phyloP scores from a whole-genome alignment of 1,284 basidiomycete species.

The Leucoagaricus sp. region DNA sequence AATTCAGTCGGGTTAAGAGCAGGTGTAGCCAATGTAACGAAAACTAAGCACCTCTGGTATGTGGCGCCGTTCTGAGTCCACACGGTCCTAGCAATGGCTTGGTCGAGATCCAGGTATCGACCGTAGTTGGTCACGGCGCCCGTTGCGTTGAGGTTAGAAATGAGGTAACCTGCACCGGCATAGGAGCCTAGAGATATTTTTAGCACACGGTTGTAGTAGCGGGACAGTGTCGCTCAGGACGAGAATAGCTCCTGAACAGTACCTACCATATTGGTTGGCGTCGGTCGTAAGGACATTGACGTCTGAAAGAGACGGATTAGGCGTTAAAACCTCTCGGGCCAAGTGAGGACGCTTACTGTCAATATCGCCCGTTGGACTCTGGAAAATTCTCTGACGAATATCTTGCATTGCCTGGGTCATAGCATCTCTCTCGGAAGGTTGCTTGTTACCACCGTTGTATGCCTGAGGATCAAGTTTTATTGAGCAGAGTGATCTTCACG shows the following conservation, averaged over 20 bases:
- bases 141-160: constrained; percentile 48
- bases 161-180: constrained; percentile 61
- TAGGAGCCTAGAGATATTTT: constrained; percentile 56
- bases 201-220: background rate
- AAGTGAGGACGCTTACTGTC: constrained; percentile 41
- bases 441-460: constrained; percentile 74
- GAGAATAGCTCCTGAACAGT: background rate
- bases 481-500: background rate
- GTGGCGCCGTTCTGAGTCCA: constrained; percentile 55
- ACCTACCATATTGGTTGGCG: constrained; percentile 64
- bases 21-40: too few species aligned
- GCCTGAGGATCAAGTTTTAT: constrained; percentile 36
- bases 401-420: constrained; percentile 52
- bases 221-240: constrained; percentile 2
- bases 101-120: constrained; percentile 71
- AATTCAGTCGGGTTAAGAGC: too few species aligned
- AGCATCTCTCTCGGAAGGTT: constrained; percentile 41
- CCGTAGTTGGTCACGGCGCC: constrained; percentile 49
- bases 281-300: constrained; percentile 53
- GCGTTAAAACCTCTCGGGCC: background rate
- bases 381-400: constrained; percentile 60
- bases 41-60: constrained; percentile 33
- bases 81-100: constrained; percentile 52
- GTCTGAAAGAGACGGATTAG: constrained; percentile 38
- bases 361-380: constrained; percentile 58